phyloP scores from a whole-genome alignment of 164 flowering plant genomes.

The Piper longum region DNA sequence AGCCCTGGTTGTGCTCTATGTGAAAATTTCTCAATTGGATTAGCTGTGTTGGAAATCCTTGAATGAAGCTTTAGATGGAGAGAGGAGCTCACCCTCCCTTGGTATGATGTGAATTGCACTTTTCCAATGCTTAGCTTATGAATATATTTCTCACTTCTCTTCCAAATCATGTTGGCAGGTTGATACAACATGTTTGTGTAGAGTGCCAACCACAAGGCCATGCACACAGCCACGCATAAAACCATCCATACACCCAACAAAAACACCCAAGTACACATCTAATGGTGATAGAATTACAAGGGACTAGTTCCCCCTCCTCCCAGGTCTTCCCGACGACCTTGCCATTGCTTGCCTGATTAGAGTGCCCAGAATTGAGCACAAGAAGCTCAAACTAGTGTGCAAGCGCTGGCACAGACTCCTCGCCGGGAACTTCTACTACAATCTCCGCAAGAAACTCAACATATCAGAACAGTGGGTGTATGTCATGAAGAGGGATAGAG shows the following conservation, averaged over 20 bases:
- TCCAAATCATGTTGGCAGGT: slow-evolving; percentile 30
- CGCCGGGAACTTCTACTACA: slow-evolving; percentile 63
- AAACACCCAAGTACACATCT: slow-evolving; percentile 13
- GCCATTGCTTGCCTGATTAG: slow-evolving; percentile 85
- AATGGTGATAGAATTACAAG: slow-evolving; percentile 38
- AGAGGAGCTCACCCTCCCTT: slow-evolving; percentile 67
- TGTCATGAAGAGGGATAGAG: slow-evolving; percentile 63
- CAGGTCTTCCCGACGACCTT: slow-evolving; percentile 92
- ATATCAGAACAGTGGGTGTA: slow-evolving; percentile 84
- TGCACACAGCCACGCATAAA: slow-evolving; percentile 65
- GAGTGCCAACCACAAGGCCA: slow-evolving; percentile 60
- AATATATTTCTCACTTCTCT: neutral
- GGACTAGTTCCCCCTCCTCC: slow-evolving; percentile 58
- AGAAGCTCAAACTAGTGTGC: slow-evolving; percentile 69
- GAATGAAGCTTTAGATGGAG: slow-evolving; percentile 28
- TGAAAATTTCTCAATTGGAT: neutral
- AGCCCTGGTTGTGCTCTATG: neutral
- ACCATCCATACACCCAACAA: slow-evolving; percentile 50
- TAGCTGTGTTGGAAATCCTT: neutral
- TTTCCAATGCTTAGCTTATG: neutral
- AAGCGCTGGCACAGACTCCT: slow-evolving; percentile 79
- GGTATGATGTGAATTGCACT: slow-evolving; percentile 16
- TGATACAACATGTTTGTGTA: slow-evolving; percentile 69
- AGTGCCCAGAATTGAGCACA: slow-evolving; percentile 63
- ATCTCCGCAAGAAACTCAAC: slow-evolving; percentile 57